Evolutionary conservation across 2,329 filamentous ascomycete genomes (phyloP).

Genomic region (Rugonectria rugulosa): DNA sequence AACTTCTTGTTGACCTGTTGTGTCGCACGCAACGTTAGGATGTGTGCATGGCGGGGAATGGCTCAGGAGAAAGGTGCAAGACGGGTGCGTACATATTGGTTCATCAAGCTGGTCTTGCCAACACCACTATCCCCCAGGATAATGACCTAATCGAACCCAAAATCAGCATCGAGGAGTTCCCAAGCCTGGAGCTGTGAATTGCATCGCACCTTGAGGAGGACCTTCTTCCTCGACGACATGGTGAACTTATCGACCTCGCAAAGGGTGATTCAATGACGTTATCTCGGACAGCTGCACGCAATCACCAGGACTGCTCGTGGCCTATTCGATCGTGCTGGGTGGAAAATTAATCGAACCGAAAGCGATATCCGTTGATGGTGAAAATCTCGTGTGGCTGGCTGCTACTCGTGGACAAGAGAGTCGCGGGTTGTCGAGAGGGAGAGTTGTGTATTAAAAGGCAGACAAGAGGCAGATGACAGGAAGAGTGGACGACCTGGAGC

Average conservation of each 20-base stretch:
- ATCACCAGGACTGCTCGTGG: conserved; percentile 20
- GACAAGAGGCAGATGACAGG: conserved; percentile 31
- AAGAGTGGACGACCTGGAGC: conserved; percentile 20
- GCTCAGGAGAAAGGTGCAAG: conserved; percentile 18
- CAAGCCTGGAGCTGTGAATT: not conserved
- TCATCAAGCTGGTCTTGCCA: conserved; percentile 99
- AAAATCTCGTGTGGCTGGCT: not conserved
- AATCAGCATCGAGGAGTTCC: conserved; percentile 22
- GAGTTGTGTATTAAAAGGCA: conserved; percentile 38
- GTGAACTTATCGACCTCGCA: conserved; percentile 40
- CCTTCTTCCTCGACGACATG: conserved; percentile 89
- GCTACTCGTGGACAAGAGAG: not conserved
- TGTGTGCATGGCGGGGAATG: conserved; percentile 3
- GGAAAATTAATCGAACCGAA: conserved; percentile 15
- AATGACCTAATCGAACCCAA: conserved; percentile 74
- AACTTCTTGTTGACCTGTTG: conserved; percentile 99
- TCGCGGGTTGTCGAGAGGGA: conserved; percentile 10
- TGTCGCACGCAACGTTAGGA: conserved; percentile 22
- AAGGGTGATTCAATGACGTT: conserved; percentile 42
- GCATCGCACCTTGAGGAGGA: conserved; percentile 78
- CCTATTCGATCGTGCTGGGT: too few relatives aligned
- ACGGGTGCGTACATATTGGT: conserved; percentile 89
- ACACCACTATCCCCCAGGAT: conserved; percentile 99
- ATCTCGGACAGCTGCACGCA: conserved; percentile 35
- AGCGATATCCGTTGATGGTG: conserved; percentile 2